Evolutionary conservation across 257 asterid species (phyloP).

Genomic region (Solanum paucissectum): DNA sequence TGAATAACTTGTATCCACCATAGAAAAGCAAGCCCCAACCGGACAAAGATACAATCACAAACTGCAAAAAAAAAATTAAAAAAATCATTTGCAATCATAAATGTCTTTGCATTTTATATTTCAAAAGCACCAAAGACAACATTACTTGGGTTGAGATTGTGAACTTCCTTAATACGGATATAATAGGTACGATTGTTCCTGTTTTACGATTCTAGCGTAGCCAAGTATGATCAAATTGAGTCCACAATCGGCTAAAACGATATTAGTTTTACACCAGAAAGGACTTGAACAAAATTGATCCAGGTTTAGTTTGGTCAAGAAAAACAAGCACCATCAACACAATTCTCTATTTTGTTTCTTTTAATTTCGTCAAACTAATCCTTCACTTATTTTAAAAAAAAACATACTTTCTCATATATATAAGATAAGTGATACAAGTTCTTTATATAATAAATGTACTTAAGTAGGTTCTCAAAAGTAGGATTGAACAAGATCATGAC

Average conservation of each 20-base stretch:
- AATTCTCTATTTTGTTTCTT: background rate
- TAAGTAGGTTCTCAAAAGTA: background rate
- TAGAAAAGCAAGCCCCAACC: slow-evolving; percentile 67
- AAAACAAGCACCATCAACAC: background rate
- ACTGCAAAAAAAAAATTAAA: slow-evolving; percentile 24
- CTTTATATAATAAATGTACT: background rate
- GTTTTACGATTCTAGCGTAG: background rate
- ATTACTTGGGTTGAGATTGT: background rate
- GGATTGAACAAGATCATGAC: background rate
- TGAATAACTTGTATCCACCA: slow-evolving; percentile 51
- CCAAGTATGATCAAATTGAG: background rate
- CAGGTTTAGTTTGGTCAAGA: background rate
- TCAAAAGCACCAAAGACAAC: background rate
- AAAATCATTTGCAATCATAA: slow-evolving; percentile 2
- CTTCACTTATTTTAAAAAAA: background rate
- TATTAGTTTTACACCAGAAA: background rate
- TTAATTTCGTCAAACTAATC: background rate
- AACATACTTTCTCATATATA: background rate
- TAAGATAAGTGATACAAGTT: background rate
- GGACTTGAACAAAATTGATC: background rate
- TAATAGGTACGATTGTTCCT: background rate
- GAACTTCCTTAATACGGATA: background rate
- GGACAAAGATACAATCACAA: slow-evolving; percentile 69
- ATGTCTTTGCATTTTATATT: background rate
- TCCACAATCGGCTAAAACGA: background rate